Percentiles rank a stretch among this genome's conserved stretches.
Conservation (phyloP, 139 green algal species). For the Dunaliella primolecta region DNA sequence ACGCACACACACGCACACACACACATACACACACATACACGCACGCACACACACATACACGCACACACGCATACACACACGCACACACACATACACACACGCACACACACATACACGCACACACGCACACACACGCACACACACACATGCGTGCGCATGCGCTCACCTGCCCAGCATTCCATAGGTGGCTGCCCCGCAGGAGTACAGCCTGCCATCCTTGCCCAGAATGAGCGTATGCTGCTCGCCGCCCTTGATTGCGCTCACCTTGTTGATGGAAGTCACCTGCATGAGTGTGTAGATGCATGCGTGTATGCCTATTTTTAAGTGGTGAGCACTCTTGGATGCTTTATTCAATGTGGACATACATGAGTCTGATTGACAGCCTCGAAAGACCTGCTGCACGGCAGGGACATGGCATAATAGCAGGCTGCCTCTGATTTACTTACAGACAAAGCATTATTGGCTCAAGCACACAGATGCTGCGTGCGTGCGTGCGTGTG, state of each 20-base stretch:
- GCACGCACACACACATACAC: background rate
- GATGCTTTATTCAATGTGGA: constrained; percentile 12
- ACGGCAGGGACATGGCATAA: background rate
- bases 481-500: background rate
- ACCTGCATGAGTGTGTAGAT: constrained; percentile 22
- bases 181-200: constrained; percentile 78
- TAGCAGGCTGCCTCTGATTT: background rate
- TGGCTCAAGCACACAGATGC: too few species aligned
- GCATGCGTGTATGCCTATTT: background rate
- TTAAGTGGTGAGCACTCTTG: constrained; percentile 39
- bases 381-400: background rate
- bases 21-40: background rate
- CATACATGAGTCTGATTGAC: background rate
- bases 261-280: constrained; percentile 32
- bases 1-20: too few species aligned
- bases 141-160: background rate
- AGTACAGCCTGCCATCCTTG: constrained; percentile 53
- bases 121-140: background rate
- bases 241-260: constrained; percentile 61
- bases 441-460: background rate
- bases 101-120: background rate
- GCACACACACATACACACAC: too few species aligned
- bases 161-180: constrained; percentile 63
- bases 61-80: background rate
- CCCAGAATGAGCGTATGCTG: constrained; percentile 80